phyloP scores from a whole-genome alignment of 2,329 filamentous ascomycete species.

The Ascochyta clinopodiicola region DNA sequence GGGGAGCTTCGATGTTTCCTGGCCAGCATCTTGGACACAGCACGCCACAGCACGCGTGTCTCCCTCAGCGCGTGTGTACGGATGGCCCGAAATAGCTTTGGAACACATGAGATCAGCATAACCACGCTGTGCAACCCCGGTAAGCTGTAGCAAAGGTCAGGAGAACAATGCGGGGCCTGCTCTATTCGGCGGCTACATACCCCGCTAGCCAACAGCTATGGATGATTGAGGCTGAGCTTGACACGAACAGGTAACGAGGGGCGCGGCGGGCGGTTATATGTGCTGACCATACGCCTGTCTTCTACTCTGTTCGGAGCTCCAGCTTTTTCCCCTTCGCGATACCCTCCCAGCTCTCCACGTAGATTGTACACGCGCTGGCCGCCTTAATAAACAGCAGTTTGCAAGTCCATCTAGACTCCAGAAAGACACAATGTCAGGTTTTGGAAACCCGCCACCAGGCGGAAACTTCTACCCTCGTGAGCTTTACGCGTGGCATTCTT shows the following conservation, averaged over 20 bases:
- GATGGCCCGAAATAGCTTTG: slow-evolving; percentile 1
- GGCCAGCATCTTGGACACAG: neutral
- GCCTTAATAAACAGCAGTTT: neutral
- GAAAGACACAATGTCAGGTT: slow-evolving; percentile 36
- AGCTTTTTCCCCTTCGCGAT: slow-evolving; percentile 8
- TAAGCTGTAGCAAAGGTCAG: slow-evolving; percentile 11
- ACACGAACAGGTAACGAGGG: slow-evolving; percentile 20
- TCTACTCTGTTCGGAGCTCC: neutral
- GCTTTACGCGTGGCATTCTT: slow-evolving; percentile 7
- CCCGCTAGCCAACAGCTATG: slow-evolving; percentile 41
- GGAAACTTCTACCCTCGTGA: slow-evolving; percentile 48
- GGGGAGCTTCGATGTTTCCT: slow-evolving; percentile 2
- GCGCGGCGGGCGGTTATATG: slow-evolving; percentile 32
- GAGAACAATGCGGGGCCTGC: slow-evolving; percentile 12
- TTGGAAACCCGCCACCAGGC: slow-evolving; percentile 39
- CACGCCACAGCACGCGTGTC: neutral
- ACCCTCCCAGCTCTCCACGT: neutral
- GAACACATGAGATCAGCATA: neutral
- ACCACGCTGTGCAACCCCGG: slow-evolving; percentile 2
- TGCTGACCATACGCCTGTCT: slow-evolving; percentile 26
- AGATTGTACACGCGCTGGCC: slow-evolving; percentile 7
- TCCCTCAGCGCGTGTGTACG: neutral
- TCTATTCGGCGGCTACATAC: slow-evolving; percentile 24
- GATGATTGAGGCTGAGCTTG: slow-evolving; percentile 43
- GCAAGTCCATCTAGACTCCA: neutral